Conservation (phyloP, 805 yeast species). For the Kodamaea kakaduensis region DNA sequence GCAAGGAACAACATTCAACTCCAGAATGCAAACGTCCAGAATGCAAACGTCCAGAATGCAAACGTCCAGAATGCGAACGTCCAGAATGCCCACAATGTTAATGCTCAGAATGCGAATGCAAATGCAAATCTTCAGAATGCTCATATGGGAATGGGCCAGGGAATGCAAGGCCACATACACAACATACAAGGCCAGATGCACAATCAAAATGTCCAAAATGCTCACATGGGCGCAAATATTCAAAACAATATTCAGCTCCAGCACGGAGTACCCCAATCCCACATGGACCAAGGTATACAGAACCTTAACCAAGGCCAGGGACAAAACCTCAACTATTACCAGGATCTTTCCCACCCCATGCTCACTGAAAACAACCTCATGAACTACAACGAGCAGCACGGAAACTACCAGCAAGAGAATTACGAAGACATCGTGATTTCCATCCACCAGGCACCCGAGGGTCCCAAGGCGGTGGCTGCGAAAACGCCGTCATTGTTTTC, state of each 20-base stretch:
- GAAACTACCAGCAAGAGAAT: slow-evolving; percentile 3
- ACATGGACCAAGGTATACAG: no score
- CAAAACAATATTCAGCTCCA: no score
- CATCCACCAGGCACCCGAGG: slow-evolving; percentile 33
- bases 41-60: neutral
- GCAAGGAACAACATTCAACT: no score
- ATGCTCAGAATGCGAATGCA: neutral
- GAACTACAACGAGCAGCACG: slow-evolving; percentile 15
- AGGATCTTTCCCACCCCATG: slow-evolving; percentile 1
- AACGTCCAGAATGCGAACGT: neutral
- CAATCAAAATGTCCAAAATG: no score
- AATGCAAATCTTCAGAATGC: no score
- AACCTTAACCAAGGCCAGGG: no score
- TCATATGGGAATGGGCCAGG: no score
- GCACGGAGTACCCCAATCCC: neutral
- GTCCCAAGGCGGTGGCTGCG: slow-evolving; percentile 37
- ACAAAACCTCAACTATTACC: neutral
- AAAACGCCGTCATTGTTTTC: slow-evolving; percentile 56
- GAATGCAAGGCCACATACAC: no score
- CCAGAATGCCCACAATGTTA: neutral
- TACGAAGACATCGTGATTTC: slow-evolving; percentile 16
- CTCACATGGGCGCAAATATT: no score
- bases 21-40: neutral
- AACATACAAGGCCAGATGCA: no score
- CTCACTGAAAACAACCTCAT: slow-evolving; percentile 17